Conservation (phyloP, 1,284 basidiomycete species). For the Ceratobasidium sp. region DNA sequence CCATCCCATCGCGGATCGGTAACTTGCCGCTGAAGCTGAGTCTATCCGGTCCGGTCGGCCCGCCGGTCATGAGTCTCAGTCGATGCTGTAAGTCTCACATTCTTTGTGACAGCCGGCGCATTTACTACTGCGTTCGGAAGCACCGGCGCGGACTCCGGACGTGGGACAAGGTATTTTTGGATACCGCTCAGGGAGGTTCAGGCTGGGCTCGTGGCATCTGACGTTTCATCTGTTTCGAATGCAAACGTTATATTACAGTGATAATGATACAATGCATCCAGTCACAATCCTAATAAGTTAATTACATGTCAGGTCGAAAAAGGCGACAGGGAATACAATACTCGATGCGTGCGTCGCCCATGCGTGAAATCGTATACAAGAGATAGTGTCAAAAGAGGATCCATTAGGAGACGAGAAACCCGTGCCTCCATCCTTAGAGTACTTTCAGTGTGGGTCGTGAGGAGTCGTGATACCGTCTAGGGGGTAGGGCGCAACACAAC, state of each 20-base stretch:
- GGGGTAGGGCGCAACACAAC: slow-evolving; percentile 29
- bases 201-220: background rate
- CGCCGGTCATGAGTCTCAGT: slow-evolving; percentile 26
- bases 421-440: slow-evolving; percentile 27
- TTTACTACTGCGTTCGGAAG: background rate
- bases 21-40: slow-evolving; percentile 9
- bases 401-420: slow-evolving; percentile 18
- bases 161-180: slow-evolving; percentile 22
- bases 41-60: slow-evolving; percentile 27
- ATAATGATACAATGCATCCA: slow-evolving; percentile 31
- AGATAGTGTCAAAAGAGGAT: background rate
- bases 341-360: slow-evolving; percentile 1
- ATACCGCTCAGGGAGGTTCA: background rate
- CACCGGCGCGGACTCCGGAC: slow-evolving; percentile 30
- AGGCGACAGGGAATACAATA: background rate
- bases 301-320: slow-evolving; percentile 5
- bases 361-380: slow-evolving; percentile 15
- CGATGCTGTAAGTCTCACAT: slow-evolving; percentile 5
- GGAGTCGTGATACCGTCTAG: slow-evolving; percentile 8
- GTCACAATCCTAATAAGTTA: slow-evolving; percentile 22
- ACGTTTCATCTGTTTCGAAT: slow-evolving; percentile 12
- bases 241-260: slow-evolving; percentile 21
- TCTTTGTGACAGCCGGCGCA: background rate
- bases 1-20: slow-evolving; percentile 35
- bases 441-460: slow-evolving; percentile 20